phyloP scores from a whole-genome alignment of 2,329 filamentous ascomycete species.

The Mollisiaceae sp. region DNA sequence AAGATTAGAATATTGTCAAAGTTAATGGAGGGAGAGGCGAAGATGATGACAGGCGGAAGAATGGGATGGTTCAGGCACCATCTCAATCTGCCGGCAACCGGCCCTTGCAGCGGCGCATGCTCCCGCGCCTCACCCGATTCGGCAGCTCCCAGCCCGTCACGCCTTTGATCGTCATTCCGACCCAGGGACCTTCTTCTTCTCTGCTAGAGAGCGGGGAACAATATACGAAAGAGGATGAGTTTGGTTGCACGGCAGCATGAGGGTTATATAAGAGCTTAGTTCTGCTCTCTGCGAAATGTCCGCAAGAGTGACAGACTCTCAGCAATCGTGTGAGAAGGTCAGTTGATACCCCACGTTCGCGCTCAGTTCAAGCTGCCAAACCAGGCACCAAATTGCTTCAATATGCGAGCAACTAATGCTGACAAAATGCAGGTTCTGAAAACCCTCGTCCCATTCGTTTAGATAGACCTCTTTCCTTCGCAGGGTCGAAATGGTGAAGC shows the following conservation, averaged over 20 bases:
- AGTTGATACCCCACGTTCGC: not conserved
- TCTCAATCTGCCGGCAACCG: no score
- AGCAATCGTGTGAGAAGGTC: not conserved
- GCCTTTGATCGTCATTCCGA: not conserved
- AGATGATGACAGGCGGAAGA: no score
- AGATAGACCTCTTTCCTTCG: not conserved
- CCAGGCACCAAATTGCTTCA: not conserved
- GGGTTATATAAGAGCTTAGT: not conserved
- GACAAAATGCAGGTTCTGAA: constrained; percentile 5
- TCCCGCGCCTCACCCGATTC: not conserved
- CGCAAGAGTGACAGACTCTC: not conserved
- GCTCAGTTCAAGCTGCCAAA: not conserved
- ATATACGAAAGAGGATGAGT: not conserved
- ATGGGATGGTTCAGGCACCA: no score
- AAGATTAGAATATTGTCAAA: no score
- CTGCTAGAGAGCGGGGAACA: not conserved
- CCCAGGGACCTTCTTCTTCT: not conserved
- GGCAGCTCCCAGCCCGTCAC: constrained; percentile 4
- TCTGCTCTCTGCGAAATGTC: not conserved
- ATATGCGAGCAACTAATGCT: constrained; percentile 18
- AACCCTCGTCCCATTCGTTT: not conserved
- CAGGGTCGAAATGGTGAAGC: constrained; percentile 28
- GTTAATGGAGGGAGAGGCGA: no score
- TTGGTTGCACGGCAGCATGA: not conserved
- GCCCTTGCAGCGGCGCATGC: no score